Conservation (phyloP, 495 filamentous ascomycete species). For the Echria macrotheca region DNA sequence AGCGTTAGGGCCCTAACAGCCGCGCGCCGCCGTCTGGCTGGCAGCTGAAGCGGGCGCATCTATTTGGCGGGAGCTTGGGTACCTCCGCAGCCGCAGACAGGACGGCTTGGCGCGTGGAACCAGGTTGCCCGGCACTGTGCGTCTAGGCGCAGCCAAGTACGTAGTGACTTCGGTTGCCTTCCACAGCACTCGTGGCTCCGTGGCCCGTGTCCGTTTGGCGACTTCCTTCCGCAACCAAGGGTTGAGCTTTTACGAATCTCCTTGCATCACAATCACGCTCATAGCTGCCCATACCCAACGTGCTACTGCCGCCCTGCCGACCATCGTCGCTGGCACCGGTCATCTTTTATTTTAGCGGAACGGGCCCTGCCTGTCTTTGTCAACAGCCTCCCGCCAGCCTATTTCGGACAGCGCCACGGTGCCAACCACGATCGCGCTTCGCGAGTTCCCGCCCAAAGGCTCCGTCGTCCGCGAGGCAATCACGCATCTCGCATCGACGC, state of each 20-base stretch:
- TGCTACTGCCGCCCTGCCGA: not conserved
- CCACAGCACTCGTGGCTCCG: constrained; percentile 7
- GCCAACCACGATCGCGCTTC: constrained; percentile 29
- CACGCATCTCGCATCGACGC: constrained; percentile 13
- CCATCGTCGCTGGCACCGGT: constrained; percentile 2
- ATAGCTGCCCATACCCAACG: constrained; percentile 2
- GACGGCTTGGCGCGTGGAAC: constrained; percentile 6
- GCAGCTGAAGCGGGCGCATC: constrained; percentile 1
- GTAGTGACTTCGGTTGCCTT: constrained; percentile 19
- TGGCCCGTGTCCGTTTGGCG: constrained; percentile 30
- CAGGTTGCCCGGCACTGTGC: constrained; percentile 13
- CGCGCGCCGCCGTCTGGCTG: not conserved
- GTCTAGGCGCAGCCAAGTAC: constrained; percentile 5
- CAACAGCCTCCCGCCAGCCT: no score
- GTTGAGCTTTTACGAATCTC: constrained; percentile 26
- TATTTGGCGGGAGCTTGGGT: not conserved
- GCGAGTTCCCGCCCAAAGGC: constrained; percentile 18
- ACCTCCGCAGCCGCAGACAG: constrained; percentile 7
- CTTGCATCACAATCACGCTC: constrained; percentile 18
- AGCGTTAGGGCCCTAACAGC: constrained; percentile 6
- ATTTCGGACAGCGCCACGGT: constrained; percentile 4
- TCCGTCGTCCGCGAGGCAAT: constrained; percentile 22
- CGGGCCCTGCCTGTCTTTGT: constrained; percentile 6
- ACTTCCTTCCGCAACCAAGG: constrained; percentile 19
- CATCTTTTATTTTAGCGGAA: not conserved